Evolutionary conservation across 768 basidiomycete species (phyloP).

Genomic region (Suillus ampliporus): DNA sequence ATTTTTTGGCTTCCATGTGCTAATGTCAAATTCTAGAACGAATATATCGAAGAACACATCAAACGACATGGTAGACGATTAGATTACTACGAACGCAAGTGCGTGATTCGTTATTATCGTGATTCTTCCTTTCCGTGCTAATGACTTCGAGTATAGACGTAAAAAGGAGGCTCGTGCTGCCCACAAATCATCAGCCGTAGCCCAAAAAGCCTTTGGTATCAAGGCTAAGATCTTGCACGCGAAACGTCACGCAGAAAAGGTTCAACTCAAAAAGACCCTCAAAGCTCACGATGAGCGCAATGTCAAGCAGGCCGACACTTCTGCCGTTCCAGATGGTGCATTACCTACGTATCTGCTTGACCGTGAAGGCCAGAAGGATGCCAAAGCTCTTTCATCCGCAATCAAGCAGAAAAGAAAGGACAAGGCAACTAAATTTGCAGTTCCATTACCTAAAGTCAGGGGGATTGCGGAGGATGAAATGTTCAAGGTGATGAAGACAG

Average conservation of each 20-base stretch:
- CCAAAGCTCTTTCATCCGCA: conserved; percentile 92
- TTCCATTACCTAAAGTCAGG: conserved; percentile 94
- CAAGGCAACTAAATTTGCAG: conserved; percentile 97
- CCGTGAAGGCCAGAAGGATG: conserved; percentile 97
- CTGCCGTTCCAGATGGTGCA: conserved; percentile 85
- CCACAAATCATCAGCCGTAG: conserved; percentile 78
- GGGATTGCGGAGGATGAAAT: conserved; percentile 99
- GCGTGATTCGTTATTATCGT: conserved; percentile 36
- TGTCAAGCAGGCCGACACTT: conserved; percentile 90
- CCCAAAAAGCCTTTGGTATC: conserved; percentile 94
- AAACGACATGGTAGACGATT: conserved; percentile 95
- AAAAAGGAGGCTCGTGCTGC: conserved; percentile 82
- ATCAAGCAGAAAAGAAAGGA: conserved; percentile 99
- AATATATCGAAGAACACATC: conserved; percentile 99
- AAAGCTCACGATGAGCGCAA: conserved; percentile 99
- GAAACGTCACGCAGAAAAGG: conserved; percentile 95
- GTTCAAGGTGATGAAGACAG: conserved; percentile 99
- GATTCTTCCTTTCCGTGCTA: neutral
- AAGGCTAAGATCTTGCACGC: conserved; percentile 99
- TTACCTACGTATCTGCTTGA: conserved; percentile 96
- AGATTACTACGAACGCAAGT: conserved; percentile 97
- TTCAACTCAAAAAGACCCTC: conserved; percentile 99
- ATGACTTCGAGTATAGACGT: conserved; percentile 52
- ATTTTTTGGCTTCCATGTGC: neutral
- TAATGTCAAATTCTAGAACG: conserved; percentile 66